Base-by-base conservation (phyloP, 345 rosid species). In the Eucalyptus microcorys region DNA sequence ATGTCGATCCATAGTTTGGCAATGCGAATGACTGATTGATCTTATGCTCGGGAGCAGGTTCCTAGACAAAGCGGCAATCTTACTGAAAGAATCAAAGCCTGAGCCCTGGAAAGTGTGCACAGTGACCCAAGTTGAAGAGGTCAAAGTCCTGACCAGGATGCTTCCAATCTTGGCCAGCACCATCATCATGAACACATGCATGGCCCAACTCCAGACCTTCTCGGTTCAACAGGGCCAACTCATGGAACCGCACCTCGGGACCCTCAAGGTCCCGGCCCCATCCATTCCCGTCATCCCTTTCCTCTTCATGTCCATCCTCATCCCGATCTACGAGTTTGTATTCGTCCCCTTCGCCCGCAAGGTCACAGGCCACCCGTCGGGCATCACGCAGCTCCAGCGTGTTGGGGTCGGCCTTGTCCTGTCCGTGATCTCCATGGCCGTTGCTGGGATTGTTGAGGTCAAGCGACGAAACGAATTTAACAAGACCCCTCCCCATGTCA, bases 41-140 rank as follows among this genome's bases (percentile, higher is more conserved):
- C n/a, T 16, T 53, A 11, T 90, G 49, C 26, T 47, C 43, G 55
- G 87, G 61, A 89, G n/a, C 91, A 93, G 93, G 43, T 91, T 90
- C 89, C 87, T 93, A n/a, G 93, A 94, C 88, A 92, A 89, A 88
- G 94, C 96, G 1, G 93, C 95, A 9, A 89, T 93, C 79, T 71
- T 88, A 21, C 80, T 68, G 2, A 88, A 90, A 43, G 90, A 90
- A 42, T 42, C 89, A 12, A 50, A 40, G 26, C 53, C 88, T 48
- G 88, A 88, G 52, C 52, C 80, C 34, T 87, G 93, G 91, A 91
- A 37, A 10, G 90, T 91, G 10, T 94, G 95, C 95, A 92, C 92
- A 3, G 92, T 93, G 88, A 92, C 93, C 9, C 96, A 93, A 90
- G 94, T 94, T 27, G 96, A 94, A 87, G 92, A 92, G 90, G 92